These are phyloP conservation scores for Zasmidium cellare DNA, from an alignment of 2,329 filamentous ascomycete genomes.

Conservation along the genomic window DNA sequence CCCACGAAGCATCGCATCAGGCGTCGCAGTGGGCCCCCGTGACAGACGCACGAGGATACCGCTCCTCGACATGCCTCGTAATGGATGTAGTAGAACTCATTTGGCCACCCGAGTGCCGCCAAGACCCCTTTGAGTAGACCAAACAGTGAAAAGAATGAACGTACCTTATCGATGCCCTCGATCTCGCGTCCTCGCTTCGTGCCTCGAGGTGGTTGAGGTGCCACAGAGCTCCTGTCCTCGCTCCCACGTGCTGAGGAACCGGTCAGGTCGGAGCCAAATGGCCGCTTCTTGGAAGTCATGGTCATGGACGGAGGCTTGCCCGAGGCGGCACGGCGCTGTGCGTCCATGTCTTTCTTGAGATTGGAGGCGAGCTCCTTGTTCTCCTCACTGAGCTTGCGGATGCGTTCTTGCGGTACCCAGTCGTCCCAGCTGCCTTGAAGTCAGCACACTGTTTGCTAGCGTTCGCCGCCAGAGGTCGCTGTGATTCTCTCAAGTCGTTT, in stretches of 20 bases:
- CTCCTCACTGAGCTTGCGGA: conserved; percentile 91
- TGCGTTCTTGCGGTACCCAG: conserved; percentile 91
- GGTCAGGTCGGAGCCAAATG: conserved; percentile 55
- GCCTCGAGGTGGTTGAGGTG: conserved; percentile 60
- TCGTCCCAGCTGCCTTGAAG: conserved; percentile 76
- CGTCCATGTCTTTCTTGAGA: conserved; percentile 68
- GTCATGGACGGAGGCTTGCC: conserved; percentile 41
- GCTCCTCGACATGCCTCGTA: not conserved
- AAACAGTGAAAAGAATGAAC: conserved; percentile 17
- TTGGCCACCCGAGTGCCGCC: not conserved
- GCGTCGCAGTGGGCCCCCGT: not conserved
- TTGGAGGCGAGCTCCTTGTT: conserved; percentile 85
- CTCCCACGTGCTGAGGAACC: conserved; percentile 67
- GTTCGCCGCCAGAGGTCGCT: not conserved
- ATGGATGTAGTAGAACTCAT: not conserved
- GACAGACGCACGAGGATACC: not conserved
- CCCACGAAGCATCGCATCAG: not conserved
- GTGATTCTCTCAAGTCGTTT: not conserved
- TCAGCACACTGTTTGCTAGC: conserved; percentile 2
- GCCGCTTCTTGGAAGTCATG: conserved; percentile 54
- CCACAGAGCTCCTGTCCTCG: conserved; percentile 70
- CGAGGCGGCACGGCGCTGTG: conserved; percentile 51
- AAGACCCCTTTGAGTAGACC: not conserved
- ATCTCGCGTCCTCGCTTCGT: conserved; percentile 76
- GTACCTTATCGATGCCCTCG: conserved; percentile 73